Percentiles rank a stretch among this genome's conserved stretches.
Evolutionary conservation across 176 grass and related monocot genomes (phyloP).

Genomic region (Cenchrus purpureus): DNA sequence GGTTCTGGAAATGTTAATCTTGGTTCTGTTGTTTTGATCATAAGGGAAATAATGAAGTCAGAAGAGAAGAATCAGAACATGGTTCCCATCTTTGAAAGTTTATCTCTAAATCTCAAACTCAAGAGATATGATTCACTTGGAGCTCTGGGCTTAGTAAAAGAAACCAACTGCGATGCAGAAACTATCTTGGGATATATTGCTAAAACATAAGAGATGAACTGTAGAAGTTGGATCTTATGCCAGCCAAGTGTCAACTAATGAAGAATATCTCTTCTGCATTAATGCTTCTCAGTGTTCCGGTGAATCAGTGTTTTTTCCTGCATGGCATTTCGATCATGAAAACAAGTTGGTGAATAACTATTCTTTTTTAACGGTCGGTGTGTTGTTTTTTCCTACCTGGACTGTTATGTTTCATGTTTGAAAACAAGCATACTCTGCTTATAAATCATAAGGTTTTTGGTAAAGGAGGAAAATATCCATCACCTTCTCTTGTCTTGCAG

Average conservation of each 20-base stretch:
- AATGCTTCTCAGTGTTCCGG: not conserved
- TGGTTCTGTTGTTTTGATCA: not conserved
- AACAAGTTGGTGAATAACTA: conserved; percentile 20
- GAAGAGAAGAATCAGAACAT: not conserved
- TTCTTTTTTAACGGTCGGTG: not conserved
- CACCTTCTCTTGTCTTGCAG: not conserved
- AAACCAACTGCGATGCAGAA: not conserved
- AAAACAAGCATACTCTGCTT: not conserved
- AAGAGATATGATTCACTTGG: not conserved
- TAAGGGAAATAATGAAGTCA: not conserved
- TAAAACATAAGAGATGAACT: conserved; percentile 11
- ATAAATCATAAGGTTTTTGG: not conserved
- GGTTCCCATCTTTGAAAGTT: not conserved
- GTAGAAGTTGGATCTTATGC: conserved; percentile 13
- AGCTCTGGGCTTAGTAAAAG: conserved; percentile 12
- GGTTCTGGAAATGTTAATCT: not conserved
- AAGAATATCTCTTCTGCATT: not conserved
- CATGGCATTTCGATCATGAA: conserved; percentile 15
- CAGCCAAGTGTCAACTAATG: not conserved
- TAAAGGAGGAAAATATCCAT: not conserved
- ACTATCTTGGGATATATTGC: not conserved
- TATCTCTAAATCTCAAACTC: not conserved
- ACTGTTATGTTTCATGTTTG: too few species aligned
- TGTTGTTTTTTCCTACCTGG: not conserved
- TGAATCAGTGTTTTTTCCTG: not conserved